Evolutionary conservation across 331 rosid genomes (phyloP), one percentile per base, ranked within the genome.

Genomic region (Saraca asoca): DNA sequence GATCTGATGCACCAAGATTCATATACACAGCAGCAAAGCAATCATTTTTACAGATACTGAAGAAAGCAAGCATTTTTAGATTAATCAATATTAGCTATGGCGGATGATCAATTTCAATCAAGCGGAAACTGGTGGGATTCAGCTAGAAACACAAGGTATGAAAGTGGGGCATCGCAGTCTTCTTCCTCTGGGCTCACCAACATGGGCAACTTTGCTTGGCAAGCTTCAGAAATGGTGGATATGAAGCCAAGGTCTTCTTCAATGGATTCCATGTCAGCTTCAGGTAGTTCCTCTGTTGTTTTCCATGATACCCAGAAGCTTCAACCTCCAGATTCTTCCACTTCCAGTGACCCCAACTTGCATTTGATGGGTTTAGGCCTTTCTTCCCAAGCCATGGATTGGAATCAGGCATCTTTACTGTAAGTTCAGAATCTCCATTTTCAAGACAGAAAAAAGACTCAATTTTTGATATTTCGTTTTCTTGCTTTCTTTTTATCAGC

Each of bases 41-140:
- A 43, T 12, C 49, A 43, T 43, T 10, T 12, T 4, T 9, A 43
- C 49, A 12, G 14, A 43, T 48, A 37, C 8, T 37, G 62, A 72
- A 55, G 52, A 15, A 55, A 64, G 24, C 12, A 18, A 46, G 61
- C 42, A 33, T 70, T 50, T 55, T 16, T 59, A 5, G 68, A 58
- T 43, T 59, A 12, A 71, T 12, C 58, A 68, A 44, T 8, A 0
- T 37, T 37, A 39, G 43, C 13, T 73, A 93, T 93, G 98, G 97
- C 95, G 49, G 95, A 94, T 48, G 95, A 94, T 65, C 75, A 78
- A 69, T 94, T 76, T 79, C 94, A 83, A 7, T 71, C 88, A 52
- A 82, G 81, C 53, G 99, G 88, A n/a, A 90, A 88, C 70, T 90
- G 97, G 96, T 94, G 97, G 99, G 99, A 94, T 2, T 62, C 92